Evolutionary conservation across 306 rosid species (phyloP).

Genomic region (Prunus persica): Prunus_persica_NCBIv2 NC_034012.1:25012501-25013000

Average conservation of each 20-base stretch:
- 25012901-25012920: neutral
- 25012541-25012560: conserved; percentile 88
- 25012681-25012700: neutral
- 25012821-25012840: neutral
- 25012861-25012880: neutral
- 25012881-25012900: neutral
- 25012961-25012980: neutral
- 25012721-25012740: neutral
- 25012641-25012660: conserved; percentile 30
- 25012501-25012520: neutral
- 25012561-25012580: conserved; percentile 91
- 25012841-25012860: neutral
- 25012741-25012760: neutral
- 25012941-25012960: neutral
- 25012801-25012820: neutral
- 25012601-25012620: conserved; percentile 58
- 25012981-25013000: no score
- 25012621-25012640: conserved; percentile 62
- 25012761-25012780: neutral
- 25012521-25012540: conserved; percentile 60
- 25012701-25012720: neutral
- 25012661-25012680: conserved; percentile 22
- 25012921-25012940: neutral
- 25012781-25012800: neutral
- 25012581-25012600: conserved; percentile 75